Evolutionary conservation across 2,329 filamentous ascomycete species (phyloP).

Genomic region (Xylaria sp.): DNA sequence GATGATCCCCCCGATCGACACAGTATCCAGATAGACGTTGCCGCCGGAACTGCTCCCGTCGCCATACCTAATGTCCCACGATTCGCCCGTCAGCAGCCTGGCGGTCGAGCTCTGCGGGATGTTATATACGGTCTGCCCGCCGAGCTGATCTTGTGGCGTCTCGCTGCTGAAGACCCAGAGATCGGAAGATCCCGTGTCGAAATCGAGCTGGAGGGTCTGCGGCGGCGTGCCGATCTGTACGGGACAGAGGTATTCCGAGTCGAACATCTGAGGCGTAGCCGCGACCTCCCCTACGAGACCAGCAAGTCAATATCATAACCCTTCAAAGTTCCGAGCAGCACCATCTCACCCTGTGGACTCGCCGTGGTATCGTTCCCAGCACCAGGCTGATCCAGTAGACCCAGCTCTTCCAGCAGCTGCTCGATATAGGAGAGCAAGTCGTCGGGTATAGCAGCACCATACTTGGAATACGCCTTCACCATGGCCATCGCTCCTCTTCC

Average conservation of each 20-base stretch:
- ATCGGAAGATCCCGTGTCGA: constrained; percentile 55
- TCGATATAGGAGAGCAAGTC: constrained; percentile 43
- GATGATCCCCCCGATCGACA: constrained; percentile 49
- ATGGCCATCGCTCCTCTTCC: constrained; percentile 47
- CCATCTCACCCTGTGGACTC: constrained; percentile 22
- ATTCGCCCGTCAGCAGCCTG: constrained; percentile 43
- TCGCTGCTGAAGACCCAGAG: constrained; percentile 54
- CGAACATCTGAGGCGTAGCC: constrained; percentile 40
- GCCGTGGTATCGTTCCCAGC: constrained; percentile 14
- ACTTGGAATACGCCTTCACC: constrained; percentile 49
- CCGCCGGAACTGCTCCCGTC: constrained; percentile 51
- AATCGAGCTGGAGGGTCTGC: constrained; percentile 50
- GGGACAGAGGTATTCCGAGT: constrained; percentile 43
- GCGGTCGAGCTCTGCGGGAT: constrained; percentile 48
- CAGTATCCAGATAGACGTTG: constrained; percentile 50
- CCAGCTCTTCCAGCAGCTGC: constrained; percentile 43
- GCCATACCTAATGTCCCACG: constrained; percentile 51
- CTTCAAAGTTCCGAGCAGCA: neutral
- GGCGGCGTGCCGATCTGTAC: constrained; percentile 48
- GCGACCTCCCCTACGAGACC: constrained; percentile 37
- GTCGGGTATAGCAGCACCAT: constrained; percentile 43
- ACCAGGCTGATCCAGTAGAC: constrained; percentile 34
- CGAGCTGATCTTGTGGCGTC: constrained; percentile 41
- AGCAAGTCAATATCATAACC: constrained; percentile 20
- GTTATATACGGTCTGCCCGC: constrained; percentile 49